Base-by-base conservation (phyloP, 2,329 filamentous ascomycete species). In the Claviceps digitariae region DNA sequence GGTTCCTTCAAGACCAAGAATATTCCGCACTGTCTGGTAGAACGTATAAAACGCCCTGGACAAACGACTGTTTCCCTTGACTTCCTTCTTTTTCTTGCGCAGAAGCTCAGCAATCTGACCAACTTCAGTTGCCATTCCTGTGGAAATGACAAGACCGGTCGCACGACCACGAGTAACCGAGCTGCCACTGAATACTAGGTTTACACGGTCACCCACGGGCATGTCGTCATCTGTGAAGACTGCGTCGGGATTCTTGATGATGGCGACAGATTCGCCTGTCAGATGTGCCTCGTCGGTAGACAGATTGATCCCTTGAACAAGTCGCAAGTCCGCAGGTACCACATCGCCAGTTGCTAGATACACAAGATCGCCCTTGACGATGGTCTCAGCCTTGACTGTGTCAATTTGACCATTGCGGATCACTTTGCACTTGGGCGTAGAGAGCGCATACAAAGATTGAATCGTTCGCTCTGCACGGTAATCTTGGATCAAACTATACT, bases 231-330 rank as follows among this genome's bases (percentile, higher is more conserved):
- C 72, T 44, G 73, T 69, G 51, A 83, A 74, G 48, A 81, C 67
- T 46, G 68, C 72, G 38, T 80, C 74, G n/a, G 79, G 70, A 60
- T 79, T 73, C 70, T 88, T 84, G 72, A 74, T 78, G 52, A 85
- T 82, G 55, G 84, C 81, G 7, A 85, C 67, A 38, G 84, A 86
- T 69, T 89, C 85, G 57, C 85, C 85, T 15, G 85, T 89, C 41
- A 88, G 76, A 55, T 86, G 75, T 13, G 84, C 83, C 66, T 88
- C 84, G 56, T 94, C 87, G 58, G 84, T 85, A 50, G 84, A 84
- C 55, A 88, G 71, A 66, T 90, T 90, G 68, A 89, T 80, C 54
- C 77, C 79, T 57, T 83, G 76, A 56, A 83, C 67, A 21, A 83
- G 70, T 57, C 83, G 77, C 50, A 87, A 69, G 66, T 88, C 84